Percentiles rank a stretch among this genome's conserved stretches.
phyloP scores from a whole-genome alignment of 2,329 filamentous ascomycete genomes.

The Septoria petroselini region DNA sequence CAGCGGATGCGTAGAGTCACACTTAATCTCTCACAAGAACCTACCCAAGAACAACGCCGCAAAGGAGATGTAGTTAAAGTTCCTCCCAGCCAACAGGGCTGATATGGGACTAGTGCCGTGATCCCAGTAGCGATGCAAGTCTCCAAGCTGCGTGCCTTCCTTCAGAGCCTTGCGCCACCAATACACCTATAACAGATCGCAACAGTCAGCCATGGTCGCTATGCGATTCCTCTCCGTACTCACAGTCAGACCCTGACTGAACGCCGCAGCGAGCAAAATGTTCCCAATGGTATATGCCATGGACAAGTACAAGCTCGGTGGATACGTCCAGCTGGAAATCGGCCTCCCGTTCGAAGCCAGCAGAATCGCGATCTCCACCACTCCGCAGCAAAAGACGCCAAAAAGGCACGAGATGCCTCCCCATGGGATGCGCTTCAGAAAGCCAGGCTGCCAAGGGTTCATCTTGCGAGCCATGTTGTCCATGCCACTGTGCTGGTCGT shows the following conservation, averaged over 20 bases:
- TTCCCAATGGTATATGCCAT: slow-evolving; percentile 21
- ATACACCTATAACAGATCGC: slow-evolving; percentile 14
- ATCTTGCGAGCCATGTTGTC: slow-evolving; percentile 8
- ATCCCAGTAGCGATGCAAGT: slow-evolving; percentile 20
- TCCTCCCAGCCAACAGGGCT: slow-evolving; percentile 16
- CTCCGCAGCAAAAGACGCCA: slow-evolving; percentile 16
- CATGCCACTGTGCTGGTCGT: background rate
- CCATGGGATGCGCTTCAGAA: slow-evolving; percentile 18
- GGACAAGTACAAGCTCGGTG: slow-evolving; percentile 22
- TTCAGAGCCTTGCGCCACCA: slow-evolving; percentile 22
- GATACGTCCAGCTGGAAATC: slow-evolving; percentile 21
- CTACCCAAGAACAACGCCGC: slow-evolving; percentile 16
- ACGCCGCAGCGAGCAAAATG: slow-evolving; percentile 19
- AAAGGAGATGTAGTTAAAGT: slow-evolving; percentile 23
- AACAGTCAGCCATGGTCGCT: background rate
- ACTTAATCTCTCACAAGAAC: too few species aligned
- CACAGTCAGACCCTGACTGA: slow-evolving; percentile 20
- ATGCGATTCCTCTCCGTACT: background rate
- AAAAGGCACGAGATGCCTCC: slow-evolving; percentile 17
- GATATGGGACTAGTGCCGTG: slow-evolving; percentile 20
- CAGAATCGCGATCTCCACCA: slow-evolving; percentile 19
- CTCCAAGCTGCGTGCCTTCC: slow-evolving; percentile 22
- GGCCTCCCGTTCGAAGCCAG: slow-evolving; percentile 14
- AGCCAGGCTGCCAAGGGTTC: slow-evolving; percentile 20
- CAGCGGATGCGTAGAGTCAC: too few species aligned